These are phyloP conservation scores for Priceomyces fermenticarens DNA, from an alignment of 805 yeast species.

Conservation along the genomic window DNA sequence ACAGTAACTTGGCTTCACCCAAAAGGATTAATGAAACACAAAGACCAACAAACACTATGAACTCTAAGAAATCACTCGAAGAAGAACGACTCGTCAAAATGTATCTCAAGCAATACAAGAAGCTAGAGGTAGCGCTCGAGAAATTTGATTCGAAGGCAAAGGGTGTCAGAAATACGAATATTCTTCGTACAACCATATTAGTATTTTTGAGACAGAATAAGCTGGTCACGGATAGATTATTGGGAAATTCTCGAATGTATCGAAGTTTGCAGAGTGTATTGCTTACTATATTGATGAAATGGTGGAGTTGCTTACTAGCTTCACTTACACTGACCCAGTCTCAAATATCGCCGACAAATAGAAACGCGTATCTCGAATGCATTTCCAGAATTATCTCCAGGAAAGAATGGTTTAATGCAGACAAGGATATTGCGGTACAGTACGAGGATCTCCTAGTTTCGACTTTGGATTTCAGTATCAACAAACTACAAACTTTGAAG, in stretches of 20 bases:
- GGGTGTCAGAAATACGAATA: constrained; percentile 41
- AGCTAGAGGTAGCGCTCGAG: constrained; percentile 40
- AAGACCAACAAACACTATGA: too few relatives aligned
- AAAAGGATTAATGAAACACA: constrained; percentile 5
- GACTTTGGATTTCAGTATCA: constrained; percentile 53
- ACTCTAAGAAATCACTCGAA: constrained; percentile 1
- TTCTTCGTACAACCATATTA: constrained; percentile 45
- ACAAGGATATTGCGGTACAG: constrained; percentile 18
- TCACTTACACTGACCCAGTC: constrained; percentile 17
- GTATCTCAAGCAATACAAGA: constrained; percentile 31
- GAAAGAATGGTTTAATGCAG: constrained; percentile 41
- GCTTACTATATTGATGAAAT: constrained; percentile 35
- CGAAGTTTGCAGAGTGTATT: constrained; percentile 31
- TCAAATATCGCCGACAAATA: constrained; percentile 43
- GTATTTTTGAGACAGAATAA: constrained; percentile 38
- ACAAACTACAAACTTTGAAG: constrained; percentile 45
- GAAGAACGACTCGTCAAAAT: constrained; percentile 15
- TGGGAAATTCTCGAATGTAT: constrained; percentile 21
- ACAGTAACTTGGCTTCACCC: not conserved
- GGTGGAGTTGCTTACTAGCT: constrained; percentile 53
- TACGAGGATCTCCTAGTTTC: constrained; percentile 39
- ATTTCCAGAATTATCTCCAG: constrained; percentile 49
- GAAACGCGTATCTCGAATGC: constrained; percentile 53
- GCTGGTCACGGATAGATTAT: constrained; percentile 18
- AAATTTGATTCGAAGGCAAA: constrained; percentile 42